A percentile compares a stretch with the other conserved stretches of the same genome.
Conservation (phyloP, 2,329 filamentous ascomycete species). For the Alternaria conjuncta region DNA sequence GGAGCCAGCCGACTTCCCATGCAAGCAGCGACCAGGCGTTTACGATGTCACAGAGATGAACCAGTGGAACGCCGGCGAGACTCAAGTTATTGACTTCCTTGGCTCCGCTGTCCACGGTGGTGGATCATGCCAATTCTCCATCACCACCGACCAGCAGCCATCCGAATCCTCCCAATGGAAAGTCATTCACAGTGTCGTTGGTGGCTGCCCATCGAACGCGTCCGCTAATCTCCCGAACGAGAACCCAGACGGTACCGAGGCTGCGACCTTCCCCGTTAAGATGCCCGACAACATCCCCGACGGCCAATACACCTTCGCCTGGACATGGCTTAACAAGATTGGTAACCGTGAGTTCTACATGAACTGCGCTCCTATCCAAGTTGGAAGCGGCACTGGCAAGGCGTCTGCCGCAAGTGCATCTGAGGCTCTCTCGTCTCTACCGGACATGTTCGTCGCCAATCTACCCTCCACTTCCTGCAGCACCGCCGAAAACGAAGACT, state of each 20-base stretch:
- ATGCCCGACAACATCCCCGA: conserved; percentile 74
- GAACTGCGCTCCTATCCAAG: conserved; percentile 82
- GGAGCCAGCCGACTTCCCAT: conserved; percentile 72
- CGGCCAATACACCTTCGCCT: conserved; percentile 81
- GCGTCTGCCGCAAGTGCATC: conserved; percentile 19
- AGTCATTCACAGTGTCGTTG: conserved; percentile 86
- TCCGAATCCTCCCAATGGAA: conserved; percentile 70
- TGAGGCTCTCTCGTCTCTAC: conserved; percentile 63
- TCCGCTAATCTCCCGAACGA: conserved; percentile 49
- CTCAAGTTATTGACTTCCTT: conserved; percentile 34
- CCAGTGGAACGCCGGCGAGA: conserved; percentile 62
- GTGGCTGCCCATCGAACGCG: conserved; percentile 76
- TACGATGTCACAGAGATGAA: conserved; percentile 64
- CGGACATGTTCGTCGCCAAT: conserved; percentile 79
- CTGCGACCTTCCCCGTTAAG: conserved; percentile 68
- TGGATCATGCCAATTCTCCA: conserved; percentile 86
- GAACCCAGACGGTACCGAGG: conserved; percentile 56
- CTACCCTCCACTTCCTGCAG: conserved; percentile 62
- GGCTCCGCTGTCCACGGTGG: conserved; percentile 79
- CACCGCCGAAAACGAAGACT: conserved; percentile 58
- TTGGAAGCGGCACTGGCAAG: conserved; percentile 60
- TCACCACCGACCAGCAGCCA: conserved; percentile 80
- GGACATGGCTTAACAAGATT: conserved; percentile 93
- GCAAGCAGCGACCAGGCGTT: conserved; percentile 67
- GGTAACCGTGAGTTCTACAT: conserved; percentile 98